Evolutionary conservation across 108 stramenopile species (phyloP).

Genomic region (Skeletonema grethae): DNA sequence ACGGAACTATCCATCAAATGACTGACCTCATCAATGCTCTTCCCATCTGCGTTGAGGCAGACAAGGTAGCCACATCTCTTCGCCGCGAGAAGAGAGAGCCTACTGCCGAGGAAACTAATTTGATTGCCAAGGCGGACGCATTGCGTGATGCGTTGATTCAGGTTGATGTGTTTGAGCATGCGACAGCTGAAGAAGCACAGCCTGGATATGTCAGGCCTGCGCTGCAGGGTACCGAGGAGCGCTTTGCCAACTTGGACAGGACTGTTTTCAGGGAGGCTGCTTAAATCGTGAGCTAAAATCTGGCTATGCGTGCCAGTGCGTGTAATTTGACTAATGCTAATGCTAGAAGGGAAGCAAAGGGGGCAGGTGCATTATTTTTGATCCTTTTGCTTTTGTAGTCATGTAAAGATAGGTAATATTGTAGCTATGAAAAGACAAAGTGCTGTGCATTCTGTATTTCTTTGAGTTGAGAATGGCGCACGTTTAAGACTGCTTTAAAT

Average conservation of each 20-base stretch:
- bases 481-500: no score
- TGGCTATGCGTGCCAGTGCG: neutral
- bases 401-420: neutral
- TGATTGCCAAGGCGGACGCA: slow-evolving; percentile 93
- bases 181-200: slow-evolving; percentile 72
- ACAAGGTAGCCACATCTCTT: slow-evolving; percentile 83
- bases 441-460: no score
- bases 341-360: neutral
- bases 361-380: neutral
- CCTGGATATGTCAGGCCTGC: slow-evolving; percentile 86
- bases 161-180: slow-evolving; percentile 88
- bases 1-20: slow-evolving; percentile 84
- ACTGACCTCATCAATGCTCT: slow-evolving; percentile 88
- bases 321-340: neutral
- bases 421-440: no score
- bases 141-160: slow-evolving; percentile 95
- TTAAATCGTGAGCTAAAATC: neutral
- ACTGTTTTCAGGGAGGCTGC: slow-evolving; percentile 71
- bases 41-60: slow-evolving; percentile 92
- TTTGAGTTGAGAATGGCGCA: no score
- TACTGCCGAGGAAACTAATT: slow-evolving; percentile 87
- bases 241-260: slow-evolving; percentile 73
- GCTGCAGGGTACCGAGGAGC: slow-evolving; percentile 80
- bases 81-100: slow-evolving; percentile 93
- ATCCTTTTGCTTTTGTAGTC: neutral